Conservation (phyloP, 176 grass and related monocot species). For the Luzula sylvatica region DNA sequence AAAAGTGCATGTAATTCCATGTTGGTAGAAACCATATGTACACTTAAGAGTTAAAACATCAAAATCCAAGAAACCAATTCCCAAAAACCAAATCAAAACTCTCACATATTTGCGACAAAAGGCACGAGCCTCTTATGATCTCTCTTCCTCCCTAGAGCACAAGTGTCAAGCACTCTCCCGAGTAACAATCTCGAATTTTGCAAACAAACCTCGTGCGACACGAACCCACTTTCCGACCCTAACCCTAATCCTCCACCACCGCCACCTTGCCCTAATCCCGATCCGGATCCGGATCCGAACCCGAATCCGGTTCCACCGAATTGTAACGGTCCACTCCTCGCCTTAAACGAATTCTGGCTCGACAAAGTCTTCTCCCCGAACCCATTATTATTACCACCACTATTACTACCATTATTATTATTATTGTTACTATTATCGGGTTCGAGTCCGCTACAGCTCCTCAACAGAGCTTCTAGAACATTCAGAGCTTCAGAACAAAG, state of each 20-base stretch:
- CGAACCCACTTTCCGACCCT: conserved; percentile 18
- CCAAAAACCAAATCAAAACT: background rate
- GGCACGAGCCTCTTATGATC: conserved; percentile 87
- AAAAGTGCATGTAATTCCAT: no score
- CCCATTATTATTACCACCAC: conserved; percentile 44
- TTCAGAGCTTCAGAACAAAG: conserved; percentile 71
- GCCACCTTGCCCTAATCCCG: conserved; percentile 35
- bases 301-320: conserved; percentile 47
- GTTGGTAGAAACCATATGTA: no score
- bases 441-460: conserved; percentile 55
- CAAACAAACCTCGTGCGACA: conserved; percentile 49
- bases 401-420: conserved; percentile 39
- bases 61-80: background rate
- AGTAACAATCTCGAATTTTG: conserved; percentile 79
- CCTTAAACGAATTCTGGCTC: conserved; percentile 83
- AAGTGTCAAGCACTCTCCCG: conserved; percentile 80
- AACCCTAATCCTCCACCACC: conserved; percentile 37
- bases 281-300: conserved; percentile 61
- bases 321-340: conserved; percentile 64
- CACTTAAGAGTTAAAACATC: conserved; percentile 1
- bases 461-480: conserved; percentile 81
- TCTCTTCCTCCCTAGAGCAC: conserved; percentile 84
- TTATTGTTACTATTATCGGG: conserved; percentile 7
- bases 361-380: conserved; percentile 53
- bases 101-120: conserved; percentile 53